Base-by-base conservation (phyloP, 1,139 yeast genomes). In the Yamadazyma triangularis region DNA sequence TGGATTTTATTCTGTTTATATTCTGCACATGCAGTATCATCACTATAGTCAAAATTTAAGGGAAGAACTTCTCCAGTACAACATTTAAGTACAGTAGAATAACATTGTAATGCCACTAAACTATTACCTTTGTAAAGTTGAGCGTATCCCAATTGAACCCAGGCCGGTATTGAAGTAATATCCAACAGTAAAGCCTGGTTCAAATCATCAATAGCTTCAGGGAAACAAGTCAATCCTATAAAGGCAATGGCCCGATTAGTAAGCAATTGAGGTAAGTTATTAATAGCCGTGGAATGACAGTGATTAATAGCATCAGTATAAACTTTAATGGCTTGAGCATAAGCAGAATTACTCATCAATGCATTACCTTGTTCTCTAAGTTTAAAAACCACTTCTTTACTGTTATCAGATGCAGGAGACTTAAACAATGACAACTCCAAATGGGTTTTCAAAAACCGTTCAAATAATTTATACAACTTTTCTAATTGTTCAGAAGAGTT, bases 91-190 rank as follows among this genome's bases (percentile, higher is more conserved):
- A 71, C 64, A 22, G 50, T 46, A 15, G 53, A 40, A 40, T 66
- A 66, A 38, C 67, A 58, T 32, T 49, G 45, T 25, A 67, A 46
- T 1, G 69, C 63, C 7, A 55, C 32, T 20, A 64, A 40, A 26
- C 64, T 56, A 24, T 50, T 45, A 2, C 73, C 73, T 64, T 65
- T 58, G 42, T 64, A 66, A 26, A 67, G 47, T 31, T 65, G 69
- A 36, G 71, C 66, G 45, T 64, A 67, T 4, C 69, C 73, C 35
- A 67, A 51, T 45, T 67, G 73, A 15, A 64, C 52, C 73, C 73
- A 67, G 3, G 70, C 73, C 2, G 73, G 63, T 2, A 65, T 56
- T 38, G 59, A 64, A 8, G 60, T 48, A 21, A 58, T 48, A 38
- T 66, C 70, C 19, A 44, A 34, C 12, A 34, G 31, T 8, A 66